Conservation (phyloP, 164 flowering plant species). For the Stephania yunnanensis region DNA sequence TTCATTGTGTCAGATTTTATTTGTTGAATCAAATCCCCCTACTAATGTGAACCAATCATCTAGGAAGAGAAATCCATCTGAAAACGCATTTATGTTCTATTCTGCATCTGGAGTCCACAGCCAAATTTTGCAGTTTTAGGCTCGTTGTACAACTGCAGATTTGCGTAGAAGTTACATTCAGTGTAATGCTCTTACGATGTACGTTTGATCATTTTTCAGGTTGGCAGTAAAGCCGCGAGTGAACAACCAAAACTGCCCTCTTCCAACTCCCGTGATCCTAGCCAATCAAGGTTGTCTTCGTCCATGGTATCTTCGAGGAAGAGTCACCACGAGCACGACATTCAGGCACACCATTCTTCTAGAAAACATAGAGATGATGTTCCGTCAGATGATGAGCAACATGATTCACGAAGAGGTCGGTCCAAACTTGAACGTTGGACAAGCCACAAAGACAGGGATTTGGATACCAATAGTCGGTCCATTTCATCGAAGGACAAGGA, state of each 20-base stretch:
- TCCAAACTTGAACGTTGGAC: constrained; percentile 90
- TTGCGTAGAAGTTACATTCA: not conserved
- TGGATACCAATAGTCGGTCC: constrained; percentile 25
- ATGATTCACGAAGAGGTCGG: constrained; percentile 63
- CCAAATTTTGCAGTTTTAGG: not conserved
- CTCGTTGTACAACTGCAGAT: constrained; percentile 5
- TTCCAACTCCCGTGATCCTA: constrained; percentile 19
- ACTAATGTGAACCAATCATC: too few relatives aligned
- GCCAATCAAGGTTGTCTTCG: constrained; percentile 20
- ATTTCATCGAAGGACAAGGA: constrained; percentile 47
- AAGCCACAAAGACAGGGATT: constrained; percentile 81
- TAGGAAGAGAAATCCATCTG: too few relatives aligned
- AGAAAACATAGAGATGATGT: constrained; percentile 56
- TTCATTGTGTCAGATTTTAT: too few relatives aligned
- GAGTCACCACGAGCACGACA: constrained; percentile 28
- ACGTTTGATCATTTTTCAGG: constrained; percentile 25
- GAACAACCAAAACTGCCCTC: constrained; percentile 17
- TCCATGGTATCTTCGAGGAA: constrained; percentile 19
- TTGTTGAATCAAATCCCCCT: too few relatives aligned
- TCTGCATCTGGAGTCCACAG: not conserved
- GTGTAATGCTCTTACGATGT: constrained; percentile 11
- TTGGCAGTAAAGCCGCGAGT: constrained; percentile 23
- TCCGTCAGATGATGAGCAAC: constrained; percentile 68
- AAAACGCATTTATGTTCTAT: not conserved
- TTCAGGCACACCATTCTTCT: constrained; percentile 28